A percentile compares a stretch with the other conserved stretches of the same genome.
phyloP scores from a whole-genome alignment of 192 early-diverging fungal species.

The Coemansia sp. region DNA sequence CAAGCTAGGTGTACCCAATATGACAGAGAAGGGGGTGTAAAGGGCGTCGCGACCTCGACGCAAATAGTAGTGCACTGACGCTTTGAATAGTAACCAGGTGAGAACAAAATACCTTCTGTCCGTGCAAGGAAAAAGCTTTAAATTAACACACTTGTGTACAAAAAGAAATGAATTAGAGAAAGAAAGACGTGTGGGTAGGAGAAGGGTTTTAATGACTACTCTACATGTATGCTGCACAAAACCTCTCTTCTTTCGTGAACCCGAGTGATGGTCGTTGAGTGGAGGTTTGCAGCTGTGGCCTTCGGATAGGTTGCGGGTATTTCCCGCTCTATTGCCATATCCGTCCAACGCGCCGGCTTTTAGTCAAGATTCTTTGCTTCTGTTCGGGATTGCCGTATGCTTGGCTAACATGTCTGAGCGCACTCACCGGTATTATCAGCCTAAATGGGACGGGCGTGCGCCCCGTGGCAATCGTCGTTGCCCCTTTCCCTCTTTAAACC shows the following conservation, averaged over 20 bases:
- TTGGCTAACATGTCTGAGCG: too few species aligned
- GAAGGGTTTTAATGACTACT: background rate
- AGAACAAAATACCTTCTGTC: background rate
- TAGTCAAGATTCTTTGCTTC: background rate
- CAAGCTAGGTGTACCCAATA: slow-evolving; percentile 1
- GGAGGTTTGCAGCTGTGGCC: too few species aligned
- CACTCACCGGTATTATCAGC: too few species aligned
- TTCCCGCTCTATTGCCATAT: background rate
- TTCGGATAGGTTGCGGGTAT: background rate
- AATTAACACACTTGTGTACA: background rate
- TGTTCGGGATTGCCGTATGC: too few species aligned
- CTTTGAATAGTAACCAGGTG: background rate
- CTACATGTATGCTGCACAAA: background rate
- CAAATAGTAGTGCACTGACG: background rate
- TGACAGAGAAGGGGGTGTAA: background rate
- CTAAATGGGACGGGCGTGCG: too few species aligned
- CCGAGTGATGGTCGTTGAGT: background rate
- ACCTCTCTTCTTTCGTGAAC: background rate
- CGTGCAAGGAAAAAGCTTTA: background rate
- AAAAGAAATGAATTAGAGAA: background rate
- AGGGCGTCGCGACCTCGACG: background rate
- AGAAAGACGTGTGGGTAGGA: background rate
- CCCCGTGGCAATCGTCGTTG: too few species aligned
- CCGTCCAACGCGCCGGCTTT: background rate
- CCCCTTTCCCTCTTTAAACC: too few species aligned